A percentile compares a stretch with the other conserved stretches of the same genome.
phyloP scores from a whole-genome alignment of 2,329 filamentous ascomycete species.

The Paracoccidioides brasiliensis region DNA sequence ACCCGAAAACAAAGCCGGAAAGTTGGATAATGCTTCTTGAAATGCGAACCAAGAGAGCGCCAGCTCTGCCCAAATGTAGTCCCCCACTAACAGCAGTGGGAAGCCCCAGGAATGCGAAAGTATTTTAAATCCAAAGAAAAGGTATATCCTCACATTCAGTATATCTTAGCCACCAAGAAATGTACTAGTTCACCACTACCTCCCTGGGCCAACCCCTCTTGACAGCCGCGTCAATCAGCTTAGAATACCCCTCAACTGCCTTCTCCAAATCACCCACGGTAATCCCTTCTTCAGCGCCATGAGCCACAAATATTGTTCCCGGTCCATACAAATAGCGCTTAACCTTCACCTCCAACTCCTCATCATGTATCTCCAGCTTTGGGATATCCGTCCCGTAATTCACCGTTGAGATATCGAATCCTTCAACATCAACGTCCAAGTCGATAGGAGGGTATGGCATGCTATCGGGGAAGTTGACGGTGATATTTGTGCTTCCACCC shows the following conservation, averaged over 20 bases:
- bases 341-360: constrained; percentile 25
- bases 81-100: too few relatives aligned
- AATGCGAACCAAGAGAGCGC: too few relatives aligned
- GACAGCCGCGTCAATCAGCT: constrained; percentile 40
- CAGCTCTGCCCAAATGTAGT: too few relatives aligned
- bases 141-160: neutral
- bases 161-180: neutral
- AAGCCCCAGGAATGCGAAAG: too few relatives aligned
- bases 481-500: constrained; percentile 35
- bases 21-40: too few relatives aligned
- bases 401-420: constrained; percentile 69
- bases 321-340: constrained; percentile 50
- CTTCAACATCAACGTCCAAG: constrained; percentile 69
- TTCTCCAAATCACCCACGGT: constrained; percentile 61
- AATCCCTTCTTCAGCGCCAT: constrained; percentile 70
- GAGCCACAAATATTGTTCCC: constrained; percentile 69
- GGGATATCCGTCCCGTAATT: constrained; percentile 94
- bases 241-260: constrained; percentile 69
- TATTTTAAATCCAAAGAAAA: neutral
- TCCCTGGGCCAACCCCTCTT: constrained; percentile 1
- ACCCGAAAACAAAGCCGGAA: too few relatives aligned
- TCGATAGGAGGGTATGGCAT: constrained; percentile 63
- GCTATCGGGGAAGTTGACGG: constrained; percentile 42
- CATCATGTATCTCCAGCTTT: constrained; percentile 56
- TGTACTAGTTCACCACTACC: neutral